phyloP scores from a whole-genome alignment of 495 filamentous ascomycete genomes.

The Penicillium taxi region DNA sequence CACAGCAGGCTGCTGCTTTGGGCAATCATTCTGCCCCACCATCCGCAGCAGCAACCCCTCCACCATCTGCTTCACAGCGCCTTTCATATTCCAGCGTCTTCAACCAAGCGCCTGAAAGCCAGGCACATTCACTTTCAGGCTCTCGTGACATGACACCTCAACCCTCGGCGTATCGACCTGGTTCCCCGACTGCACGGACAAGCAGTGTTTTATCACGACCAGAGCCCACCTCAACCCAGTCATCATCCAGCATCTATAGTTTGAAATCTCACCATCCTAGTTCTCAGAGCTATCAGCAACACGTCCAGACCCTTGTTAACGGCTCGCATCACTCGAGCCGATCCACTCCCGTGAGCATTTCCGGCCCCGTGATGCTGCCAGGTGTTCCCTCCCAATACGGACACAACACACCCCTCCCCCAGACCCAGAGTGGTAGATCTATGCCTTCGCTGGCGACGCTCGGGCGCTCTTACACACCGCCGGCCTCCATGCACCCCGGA shows the following conservation, averaged over 20 bases:
- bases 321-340: slow-evolving; percentile 33
- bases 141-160: slow-evolving; percentile 26
- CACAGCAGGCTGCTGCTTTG: slow-evolving; percentile 19
- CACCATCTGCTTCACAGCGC: slow-evolving; percentile 30
- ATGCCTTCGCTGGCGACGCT: slow-evolving; percentile 26
- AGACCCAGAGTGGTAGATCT: slow-evolving; percentile 24
- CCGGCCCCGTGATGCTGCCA: slow-evolving; percentile 23
- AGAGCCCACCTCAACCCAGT: slow-evolving; percentile 28
- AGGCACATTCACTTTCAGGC: slow-evolving; percentile 13
- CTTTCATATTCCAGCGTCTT: slow-evolving; percentile 29
- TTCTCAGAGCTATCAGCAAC: slow-evolving; percentile 32
- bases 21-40: slow-evolving; percentile 25
- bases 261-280: slow-evolving; percentile 26
- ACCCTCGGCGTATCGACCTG: slow-evolving; percentile 24
- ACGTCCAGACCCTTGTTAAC: slow-evolving; percentile 36
- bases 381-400: slow-evolving; percentile 26
- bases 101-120: slow-evolving; percentile 22
- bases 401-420: slow-evolving; percentile 33
- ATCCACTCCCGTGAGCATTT: slow-evolving; percentile 23
- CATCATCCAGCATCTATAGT: slow-evolving; percentile 25
- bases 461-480: slow-evolving; percentile 37
- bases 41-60: slow-evolving; percentile 36
- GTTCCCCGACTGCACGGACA: slow-evolving; percentile 30
- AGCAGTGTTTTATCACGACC: slow-evolving; percentile 25
- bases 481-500: slow-evolving; percentile 26